Evolutionary conservation across 2,329 filamentous ascomycete genomes (phyloP).

Genomic region (Cytospora piceicola): DNA sequence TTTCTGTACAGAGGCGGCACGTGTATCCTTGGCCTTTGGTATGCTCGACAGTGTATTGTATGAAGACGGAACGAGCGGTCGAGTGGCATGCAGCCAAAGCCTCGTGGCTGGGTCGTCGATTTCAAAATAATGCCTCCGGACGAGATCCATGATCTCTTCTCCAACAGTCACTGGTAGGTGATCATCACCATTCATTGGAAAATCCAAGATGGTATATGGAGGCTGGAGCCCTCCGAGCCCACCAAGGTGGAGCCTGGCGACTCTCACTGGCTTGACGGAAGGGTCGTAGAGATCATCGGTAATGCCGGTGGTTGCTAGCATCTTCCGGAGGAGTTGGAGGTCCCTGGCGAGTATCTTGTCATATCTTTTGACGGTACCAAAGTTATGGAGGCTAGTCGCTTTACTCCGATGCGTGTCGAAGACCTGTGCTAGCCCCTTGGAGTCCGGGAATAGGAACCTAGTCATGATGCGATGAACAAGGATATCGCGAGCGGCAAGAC

Average conservation of each 20-base stretch:
- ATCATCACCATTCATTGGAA: no score
- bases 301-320: constrained; percentile 34
- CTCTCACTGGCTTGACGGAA: not conserved
- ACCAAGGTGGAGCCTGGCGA: not conserved
- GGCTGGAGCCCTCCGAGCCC: not conserved
- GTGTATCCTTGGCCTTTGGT: not conserved
- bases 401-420: constrained; percentile 25
- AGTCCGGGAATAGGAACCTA: constrained; percentile 37
- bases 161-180: constrained; percentile 16
- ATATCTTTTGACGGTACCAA: constrained; percentile 31
- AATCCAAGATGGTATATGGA: not conserved
- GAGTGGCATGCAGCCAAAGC: constrained; percentile 31
- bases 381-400: constrained; percentile 21
- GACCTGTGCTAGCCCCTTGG: constrained; percentile 20
- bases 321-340: constrained; percentile 35
- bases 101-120: constrained; percentile 31
- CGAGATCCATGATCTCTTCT: constrained; percentile 33
- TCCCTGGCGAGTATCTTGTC: constrained; percentile 37
- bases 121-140: constrained; percentile 35
- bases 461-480: constrained; percentile 40
- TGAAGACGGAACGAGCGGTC: constrained; percentile 2
- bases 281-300: not conserved
- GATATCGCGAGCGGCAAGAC: constrained; percentile 39
- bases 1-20: constrained; percentile 1
- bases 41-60: constrained; percentile 20